Evolutionary conservation across 148 eudicot genomes (phyloP).

Genomic region (Fagopyrum tataricum): DNA sequence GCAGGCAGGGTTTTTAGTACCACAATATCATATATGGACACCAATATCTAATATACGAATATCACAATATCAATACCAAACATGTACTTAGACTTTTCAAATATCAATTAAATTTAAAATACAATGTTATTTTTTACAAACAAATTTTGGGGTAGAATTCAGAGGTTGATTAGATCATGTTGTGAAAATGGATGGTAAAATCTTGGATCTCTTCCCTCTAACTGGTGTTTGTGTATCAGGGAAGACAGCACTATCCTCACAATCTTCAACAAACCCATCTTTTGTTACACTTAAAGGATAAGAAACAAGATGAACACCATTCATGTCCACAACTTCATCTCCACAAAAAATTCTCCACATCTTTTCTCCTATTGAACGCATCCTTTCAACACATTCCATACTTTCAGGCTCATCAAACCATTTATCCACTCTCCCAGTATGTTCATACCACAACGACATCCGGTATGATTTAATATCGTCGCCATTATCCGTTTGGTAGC

Average conservation of each 20-base stretch:
- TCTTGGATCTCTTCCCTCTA: slow-evolving; percentile 64
- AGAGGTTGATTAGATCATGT: slow-evolving; percentile 33
- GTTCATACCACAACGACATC: slow-evolving; percentile 90
- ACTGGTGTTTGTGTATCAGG: slow-evolving; percentile 74
- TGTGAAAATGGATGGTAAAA: slow-evolving; percentile 73
- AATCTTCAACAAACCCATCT: slow-evolving; percentile 52
- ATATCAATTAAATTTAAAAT: not conserved
- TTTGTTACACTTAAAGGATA: slow-evolving; percentile 57
- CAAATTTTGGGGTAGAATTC: no score
- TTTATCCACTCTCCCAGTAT: slow-evolving; percentile 54
- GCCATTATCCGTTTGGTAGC: slow-evolving; percentile 45
- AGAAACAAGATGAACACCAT: slow-evolving; percentile 66
- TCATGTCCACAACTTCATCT: slow-evolving; percentile 72
- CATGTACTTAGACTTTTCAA: no score
- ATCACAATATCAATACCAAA: no score
- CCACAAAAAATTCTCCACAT: slow-evolving; percentile 63
- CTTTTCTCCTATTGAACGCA: slow-evolving; percentile 55
- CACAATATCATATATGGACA: no score
- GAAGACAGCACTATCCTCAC: slow-evolving; percentile 30
- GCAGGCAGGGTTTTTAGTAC: no score
- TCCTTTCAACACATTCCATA: slow-evolving; percentile 42
- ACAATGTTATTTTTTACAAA: no score
- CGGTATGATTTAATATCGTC: slow-evolving; percentile 52
- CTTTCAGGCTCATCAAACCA: slow-evolving; percentile 46
- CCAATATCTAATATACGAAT: no score